phyloP scores from a whole-genome alignment of 441 rosid genomes.

The Geranium incanum region DNA sequence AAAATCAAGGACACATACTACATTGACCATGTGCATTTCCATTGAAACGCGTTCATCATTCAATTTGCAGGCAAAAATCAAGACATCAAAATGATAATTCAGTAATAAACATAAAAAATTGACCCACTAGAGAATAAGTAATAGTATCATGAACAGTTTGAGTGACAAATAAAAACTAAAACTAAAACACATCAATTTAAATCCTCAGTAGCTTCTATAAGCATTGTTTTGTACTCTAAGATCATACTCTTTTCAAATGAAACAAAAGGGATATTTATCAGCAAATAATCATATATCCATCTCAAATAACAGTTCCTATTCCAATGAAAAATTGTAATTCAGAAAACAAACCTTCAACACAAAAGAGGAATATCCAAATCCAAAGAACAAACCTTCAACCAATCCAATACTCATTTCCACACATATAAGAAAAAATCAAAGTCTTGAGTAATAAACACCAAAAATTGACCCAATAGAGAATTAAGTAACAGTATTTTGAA shows the following conservation, averaged over 20 bases:
- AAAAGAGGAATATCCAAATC: not conserved
- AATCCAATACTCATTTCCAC: not conserved
- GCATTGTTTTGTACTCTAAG: not conserved
- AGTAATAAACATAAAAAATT: not conserved
- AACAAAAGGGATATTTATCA: not conserved
- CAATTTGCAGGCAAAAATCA: too few relatives aligned
- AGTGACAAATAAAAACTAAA: not conserved
- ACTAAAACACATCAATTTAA: not conserved
- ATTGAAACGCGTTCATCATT: too few relatives aligned
- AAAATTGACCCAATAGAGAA: not conserved
- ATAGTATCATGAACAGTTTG: not conserved
- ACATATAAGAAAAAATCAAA: not conserved
- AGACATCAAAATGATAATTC: too few relatives aligned
- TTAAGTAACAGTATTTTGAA: not conserved
- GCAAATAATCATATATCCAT: not conserved
- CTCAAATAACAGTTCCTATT: not conserved
- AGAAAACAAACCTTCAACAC: not conserved
- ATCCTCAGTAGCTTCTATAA: not conserved
- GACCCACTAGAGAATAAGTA: constrained; percentile 49
- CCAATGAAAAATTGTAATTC: not conserved
- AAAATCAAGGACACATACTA: not conserved
- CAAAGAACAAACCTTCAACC: not conserved
- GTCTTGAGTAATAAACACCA: too few relatives aligned
- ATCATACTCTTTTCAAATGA: too few relatives aligned
- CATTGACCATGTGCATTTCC: too few relatives aligned